Conservation (phyloP, 1,284 basidiomycete genomes). For the Trichosporon inkin region DNA sequence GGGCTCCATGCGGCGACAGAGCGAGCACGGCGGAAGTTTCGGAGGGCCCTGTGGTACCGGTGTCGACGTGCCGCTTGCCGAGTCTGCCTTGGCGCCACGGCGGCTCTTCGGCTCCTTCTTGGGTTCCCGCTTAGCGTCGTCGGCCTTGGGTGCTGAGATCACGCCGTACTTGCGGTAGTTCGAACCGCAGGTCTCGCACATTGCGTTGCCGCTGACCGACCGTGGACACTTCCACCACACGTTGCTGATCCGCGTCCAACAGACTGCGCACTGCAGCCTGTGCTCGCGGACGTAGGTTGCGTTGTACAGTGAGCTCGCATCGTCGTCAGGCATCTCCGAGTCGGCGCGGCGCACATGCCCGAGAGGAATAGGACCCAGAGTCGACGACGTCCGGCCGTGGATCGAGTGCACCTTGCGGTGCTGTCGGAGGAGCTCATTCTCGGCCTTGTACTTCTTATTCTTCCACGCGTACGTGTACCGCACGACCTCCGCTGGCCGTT, state of each 20-base stretch:
- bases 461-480: constrained; percentile 51
- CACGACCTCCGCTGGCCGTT: constrained; percentile 44
- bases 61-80: constrained; percentile 35
- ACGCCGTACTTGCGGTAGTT: constrained; percentile 84
- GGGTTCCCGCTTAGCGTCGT: constrained; percentile 39
- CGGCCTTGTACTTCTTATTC: constrained; percentile 44
- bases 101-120: constrained; percentile 54
- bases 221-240: constrained; percentile 84
- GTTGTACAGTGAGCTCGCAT: constrained; percentile 50
- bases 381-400: constrained; percentile 39
- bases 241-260: constrained; percentile 67
- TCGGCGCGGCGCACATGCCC: constrained; percentile 37
- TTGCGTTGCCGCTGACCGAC: constrained; percentile 61
- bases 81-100: constrained; percentile 60
- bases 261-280: constrained; percentile 61
- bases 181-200: constrained; percentile 73
- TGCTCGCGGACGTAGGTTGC: constrained; percentile 21
- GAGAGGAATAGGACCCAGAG: constrained; percentile 43
- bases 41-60: constrained; percentile 47
- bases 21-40: constrained; percentile 66
- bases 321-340: constrained; percentile 54
- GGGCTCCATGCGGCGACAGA: constrained; percentile 70
- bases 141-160: constrained; percentile 42
- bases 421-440: constrained; percentile 45
- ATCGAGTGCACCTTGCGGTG: constrained; percentile 39